phyloP scores from a whole-genome alignment of 2,329 filamentous ascomycete genomes.

The Didymellaceae sp. region DNA sequence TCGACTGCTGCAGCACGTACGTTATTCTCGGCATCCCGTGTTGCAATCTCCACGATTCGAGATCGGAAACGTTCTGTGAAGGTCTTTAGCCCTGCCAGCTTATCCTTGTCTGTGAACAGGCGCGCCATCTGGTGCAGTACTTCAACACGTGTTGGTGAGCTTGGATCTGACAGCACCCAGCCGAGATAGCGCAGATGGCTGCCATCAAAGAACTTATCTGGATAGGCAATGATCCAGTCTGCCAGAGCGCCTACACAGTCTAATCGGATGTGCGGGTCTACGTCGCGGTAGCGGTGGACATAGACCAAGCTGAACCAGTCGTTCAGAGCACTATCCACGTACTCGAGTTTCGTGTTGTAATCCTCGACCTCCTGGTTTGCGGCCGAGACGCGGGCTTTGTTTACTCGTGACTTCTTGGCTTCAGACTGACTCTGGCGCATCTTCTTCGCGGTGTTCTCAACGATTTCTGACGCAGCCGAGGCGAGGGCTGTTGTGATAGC shows the following conservation, averaged over 20 bases:
- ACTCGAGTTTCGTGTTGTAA: slow-evolving; percentile 71
- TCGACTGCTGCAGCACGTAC: slow-evolving; percentile 83
- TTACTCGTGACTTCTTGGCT: slow-evolving; percentile 73
- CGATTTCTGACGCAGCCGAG: slow-evolving; percentile 72
- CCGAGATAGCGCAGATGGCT: slow-evolving; percentile 91
- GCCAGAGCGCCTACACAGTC: slow-evolving; percentile 89
- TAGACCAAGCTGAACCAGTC: slow-evolving; percentile 94
- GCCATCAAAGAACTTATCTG: slow-evolving; percentile 88
- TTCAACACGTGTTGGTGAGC: slow-evolving; percentile 77
- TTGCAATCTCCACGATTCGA: slow-evolving; percentile 91
- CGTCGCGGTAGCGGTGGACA: slow-evolving; percentile 92
- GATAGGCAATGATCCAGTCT: slow-evolving; percentile 84
- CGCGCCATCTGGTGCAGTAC: slow-evolving; percentile 82
- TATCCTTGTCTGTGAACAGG: slow-evolving; percentile 81
- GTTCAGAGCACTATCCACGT: slow-evolving; percentile 74
- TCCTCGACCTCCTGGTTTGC: slow-evolving; percentile 76
- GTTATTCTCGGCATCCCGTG: slow-evolving; percentile 78
- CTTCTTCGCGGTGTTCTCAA: slow-evolving; percentile 74
- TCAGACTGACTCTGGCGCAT: slow-evolving; percentile 82
- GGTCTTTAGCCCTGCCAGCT: slow-evolving; percentile 76
- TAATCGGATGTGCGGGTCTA: slow-evolving; percentile 85
- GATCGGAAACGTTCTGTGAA: slow-evolving; percentile 92
- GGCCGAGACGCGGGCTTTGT: slow-evolving; percentile 77
- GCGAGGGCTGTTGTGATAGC: slow-evolving; percentile 81
- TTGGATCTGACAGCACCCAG: slow-evolving; percentile 89